Evolutionary conservation across 2,329 filamentous ascomycete genomes (phyloP).

Genomic region (Colletotrichum sp.): DNA sequence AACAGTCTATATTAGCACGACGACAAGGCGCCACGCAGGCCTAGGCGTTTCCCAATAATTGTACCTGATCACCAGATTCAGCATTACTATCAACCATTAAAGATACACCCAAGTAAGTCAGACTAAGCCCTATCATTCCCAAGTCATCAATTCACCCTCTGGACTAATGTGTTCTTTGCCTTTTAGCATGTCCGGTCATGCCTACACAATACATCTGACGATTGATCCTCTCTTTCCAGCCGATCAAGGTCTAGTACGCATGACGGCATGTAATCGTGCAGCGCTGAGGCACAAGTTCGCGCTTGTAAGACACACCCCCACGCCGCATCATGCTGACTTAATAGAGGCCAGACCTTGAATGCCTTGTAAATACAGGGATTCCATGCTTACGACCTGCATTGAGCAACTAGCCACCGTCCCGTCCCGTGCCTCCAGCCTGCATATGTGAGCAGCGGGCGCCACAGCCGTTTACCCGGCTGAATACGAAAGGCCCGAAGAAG

Average conservation of each 20-base stretch:
- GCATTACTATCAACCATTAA: neutral
- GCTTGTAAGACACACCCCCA: neutral
- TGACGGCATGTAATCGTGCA: neutral
- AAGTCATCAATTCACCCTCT: neutral
- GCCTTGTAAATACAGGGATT: neutral
- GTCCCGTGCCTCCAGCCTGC: neutral
- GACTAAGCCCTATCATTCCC: neutral
- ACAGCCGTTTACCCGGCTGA: neutral
- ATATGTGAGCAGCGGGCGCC: neutral
- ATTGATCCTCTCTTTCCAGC: accelerated
- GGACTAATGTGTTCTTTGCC: neutral
- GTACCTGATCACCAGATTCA: neutral
- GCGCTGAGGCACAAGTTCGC: neutral
- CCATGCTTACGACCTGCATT: neutral
- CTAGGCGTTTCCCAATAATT: neutral
- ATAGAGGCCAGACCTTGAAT: neutral
- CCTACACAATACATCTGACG: neutral
- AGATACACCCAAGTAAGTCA: neutral
- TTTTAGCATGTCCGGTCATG: neutral
- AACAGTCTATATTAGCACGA: neutral
- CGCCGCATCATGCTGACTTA: too few species aligned
- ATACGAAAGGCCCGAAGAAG: neutral
- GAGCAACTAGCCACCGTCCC: neutral
- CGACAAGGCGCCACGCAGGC: neutral
- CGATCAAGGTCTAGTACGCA: neutral